A percentile compares a stretch with the other conserved stretches of the same genome.
Conservation (phyloP, 768 basidiomycete species). For the Suillus hirtellus region DNA sequence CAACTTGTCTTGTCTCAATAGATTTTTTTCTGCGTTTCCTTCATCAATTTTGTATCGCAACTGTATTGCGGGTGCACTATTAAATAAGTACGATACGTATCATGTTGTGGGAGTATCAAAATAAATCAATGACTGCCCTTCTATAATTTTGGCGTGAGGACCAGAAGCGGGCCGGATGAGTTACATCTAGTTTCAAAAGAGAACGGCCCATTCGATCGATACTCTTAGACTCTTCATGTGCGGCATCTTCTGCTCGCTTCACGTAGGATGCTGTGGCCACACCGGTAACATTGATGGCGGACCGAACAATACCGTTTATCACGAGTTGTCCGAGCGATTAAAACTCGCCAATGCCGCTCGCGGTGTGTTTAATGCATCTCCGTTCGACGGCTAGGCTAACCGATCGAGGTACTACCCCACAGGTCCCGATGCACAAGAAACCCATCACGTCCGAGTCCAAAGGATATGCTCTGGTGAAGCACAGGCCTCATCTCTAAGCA, state of each 20-base stretch:
- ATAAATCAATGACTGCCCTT: slow-evolving; percentile 13
- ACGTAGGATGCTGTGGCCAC: slow-evolving; percentile 17
- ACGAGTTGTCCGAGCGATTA: slow-evolving; percentile 35
- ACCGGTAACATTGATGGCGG: slow-evolving; percentile 3
- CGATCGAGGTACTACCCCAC: slow-evolving; percentile 1
- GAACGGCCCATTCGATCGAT: neutral
- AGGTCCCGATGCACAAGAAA: slow-evolving; percentile 70
- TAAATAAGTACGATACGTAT: slow-evolving; percentile 20
- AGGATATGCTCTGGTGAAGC: neutral
- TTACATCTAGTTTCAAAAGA: neutral
- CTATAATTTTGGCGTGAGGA: neutral
- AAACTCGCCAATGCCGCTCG: slow-evolving; percentile 54
- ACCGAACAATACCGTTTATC: slow-evolving; percentile 17
- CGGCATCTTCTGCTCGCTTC: slow-evolving; percentile 61
- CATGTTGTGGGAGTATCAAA: slow-evolving; percentile 17
- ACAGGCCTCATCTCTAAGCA: neutral
- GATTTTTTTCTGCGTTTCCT: slow-evolving; percentile 17
- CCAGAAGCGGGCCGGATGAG: neutral
- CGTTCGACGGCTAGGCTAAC: too few species aligned
- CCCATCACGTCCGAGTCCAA: slow-evolving; percentile 24
- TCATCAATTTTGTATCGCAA: slow-evolving; percentile 10
- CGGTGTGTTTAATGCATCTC: slow-evolving; percentile 41
- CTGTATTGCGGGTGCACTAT: slow-evolving; percentile 16
- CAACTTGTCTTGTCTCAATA: slow-evolving; percentile 16
- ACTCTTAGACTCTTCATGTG: slow-evolving; percentile 50